Conservation (phyloP, 1,284 basidiomycete species). For the Sanghuangporus sanghuang region DNA sequence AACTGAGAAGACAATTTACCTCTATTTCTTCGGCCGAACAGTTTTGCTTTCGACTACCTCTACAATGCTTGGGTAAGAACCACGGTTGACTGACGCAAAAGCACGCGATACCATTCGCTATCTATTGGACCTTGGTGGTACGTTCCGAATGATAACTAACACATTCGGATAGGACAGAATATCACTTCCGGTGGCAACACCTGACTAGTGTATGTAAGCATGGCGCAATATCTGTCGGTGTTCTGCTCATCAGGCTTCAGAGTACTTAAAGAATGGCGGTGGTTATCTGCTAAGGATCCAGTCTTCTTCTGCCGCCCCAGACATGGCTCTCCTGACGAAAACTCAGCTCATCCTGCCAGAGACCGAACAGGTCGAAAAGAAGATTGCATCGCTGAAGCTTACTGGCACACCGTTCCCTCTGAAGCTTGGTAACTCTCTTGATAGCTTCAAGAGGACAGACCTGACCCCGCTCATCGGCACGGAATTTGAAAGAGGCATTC, state of each 20-base stretch:
- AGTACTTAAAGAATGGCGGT: neutral
- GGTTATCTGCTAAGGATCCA: neutral
- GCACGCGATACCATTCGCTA: neutral
- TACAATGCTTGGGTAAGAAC: no score
- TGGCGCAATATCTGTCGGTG: neutral
- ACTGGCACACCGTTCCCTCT: conserved; percentile 11
- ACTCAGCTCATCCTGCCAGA: conserved; percentile 12
- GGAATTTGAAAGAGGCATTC: conserved; percentile 33
- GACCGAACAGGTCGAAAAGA: conserved; percentile 5
- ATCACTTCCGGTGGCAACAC: neutral
- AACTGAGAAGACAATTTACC: no score
- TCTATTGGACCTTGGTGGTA: neutral
- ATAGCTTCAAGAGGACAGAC: conserved; percentile 17
- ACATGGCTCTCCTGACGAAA: conserved; percentile 5
- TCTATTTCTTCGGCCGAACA: neutral
- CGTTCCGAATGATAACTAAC: neutral
- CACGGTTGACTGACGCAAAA: conserved; percentile 1
- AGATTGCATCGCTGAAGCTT: conserved; percentile 6
- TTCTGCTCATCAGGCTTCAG: neutral
- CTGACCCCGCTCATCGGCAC: conserved; percentile 35
- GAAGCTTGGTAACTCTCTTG: conserved; percentile 11
- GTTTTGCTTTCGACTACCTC: neutral
- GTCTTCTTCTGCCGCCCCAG: neutral
- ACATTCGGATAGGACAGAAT: neutral
- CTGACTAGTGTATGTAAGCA: neutral